Evolutionary conservation across 805 yeast species (phyloP).

Genomic region (Metschnikowia dekortorum): DNA sequence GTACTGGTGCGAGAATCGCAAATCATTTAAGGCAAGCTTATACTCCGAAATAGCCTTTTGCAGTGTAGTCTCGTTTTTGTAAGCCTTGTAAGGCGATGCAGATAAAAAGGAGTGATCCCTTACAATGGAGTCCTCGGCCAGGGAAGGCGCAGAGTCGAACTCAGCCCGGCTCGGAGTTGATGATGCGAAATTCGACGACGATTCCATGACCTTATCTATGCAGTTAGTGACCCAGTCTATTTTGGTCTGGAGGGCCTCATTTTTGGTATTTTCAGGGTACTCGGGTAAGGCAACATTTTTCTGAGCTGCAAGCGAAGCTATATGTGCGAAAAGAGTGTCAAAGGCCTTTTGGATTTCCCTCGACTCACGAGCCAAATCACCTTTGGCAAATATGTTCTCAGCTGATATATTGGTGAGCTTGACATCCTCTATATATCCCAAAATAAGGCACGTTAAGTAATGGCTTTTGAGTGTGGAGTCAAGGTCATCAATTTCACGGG

Average conservation of each 20-base stretch:
- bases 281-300: constrained; percentile 37
- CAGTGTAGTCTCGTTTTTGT: constrained; percentile 7
- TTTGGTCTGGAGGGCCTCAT: constrained; percentile 21
- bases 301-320: constrained; percentile 45
- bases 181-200: background rate
- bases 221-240: constrained; percentile 38
- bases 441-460: constrained; percentile 40
- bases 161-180: constrained; percentile 6
- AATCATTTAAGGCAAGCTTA: constrained; percentile 60
- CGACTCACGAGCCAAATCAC: background rate
- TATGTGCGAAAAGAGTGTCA: constrained; percentile 44
- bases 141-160: background rate
- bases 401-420: constrained; percentile 16
- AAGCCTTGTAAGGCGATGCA: constrained; percentile 19
- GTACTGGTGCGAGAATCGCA: constrained; percentile 68
- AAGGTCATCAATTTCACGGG: constrained; percentile 27
- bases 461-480: constrained; percentile 33
- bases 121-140: constrained; percentile 20
- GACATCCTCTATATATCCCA: constrained; percentile 47
- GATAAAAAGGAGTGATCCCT: constrained; percentile 28
- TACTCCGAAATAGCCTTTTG: constrained; percentile 29
- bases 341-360: constrained; percentile 19
- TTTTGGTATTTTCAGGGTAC: constrained; percentile 8
- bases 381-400: constrained; percentile 6
- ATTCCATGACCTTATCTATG: constrained; percentile 29